Base-by-base conservation (phyloP, 202 grass and related monocot species). In the Saccharum hybrid region DNA sequence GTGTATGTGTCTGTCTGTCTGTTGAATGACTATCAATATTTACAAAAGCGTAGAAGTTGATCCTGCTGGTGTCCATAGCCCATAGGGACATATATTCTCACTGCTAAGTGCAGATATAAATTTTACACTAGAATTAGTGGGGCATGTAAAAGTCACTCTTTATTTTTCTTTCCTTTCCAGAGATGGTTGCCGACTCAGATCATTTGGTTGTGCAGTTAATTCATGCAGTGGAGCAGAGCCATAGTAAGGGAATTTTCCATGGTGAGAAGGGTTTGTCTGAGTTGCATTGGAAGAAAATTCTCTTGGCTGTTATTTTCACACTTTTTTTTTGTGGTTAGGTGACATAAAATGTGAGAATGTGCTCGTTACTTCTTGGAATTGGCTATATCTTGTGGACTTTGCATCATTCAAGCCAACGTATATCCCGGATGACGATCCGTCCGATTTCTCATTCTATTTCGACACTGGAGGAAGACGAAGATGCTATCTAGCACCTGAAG, bases 331-430 rank as follows among this genome's bases (percentile, higher is more conserved):
- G 8, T 2, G 49, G 42, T 87, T 80, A 98, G 96, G 96, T 90
- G 96, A 98, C 86, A 98, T 98, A 89, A 98, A 94, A 86, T 98
- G 96, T 68, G 96, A 98, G 72, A 98, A 98, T 82, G 96, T 98
- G 56, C 89, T 98, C 5, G 96, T 96, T 64, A 98, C 96, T 51
- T 98, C 96, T 31, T 98, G 96, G 96, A 94, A 88, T 80, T 98
- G 96, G 96, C 67, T 98, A 49, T 98, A 98, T 75, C 93, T 98
- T 60, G 72, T 93, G 19, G 96, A 98, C 81, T 98, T 96, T 71
- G 96, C 93, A 57, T 98, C 96, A 75, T 98, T 96, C 82, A 98
- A 98, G 76, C 96, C 96, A 72, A 98, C 96, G 11, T 98, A 96
- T 65, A 94, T 98, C 60, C 96, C 96, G 4, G 85, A 94, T 82